Conservation (phyloP, 306 rosid genomes). For the Rubus parviflorus region DNA sequence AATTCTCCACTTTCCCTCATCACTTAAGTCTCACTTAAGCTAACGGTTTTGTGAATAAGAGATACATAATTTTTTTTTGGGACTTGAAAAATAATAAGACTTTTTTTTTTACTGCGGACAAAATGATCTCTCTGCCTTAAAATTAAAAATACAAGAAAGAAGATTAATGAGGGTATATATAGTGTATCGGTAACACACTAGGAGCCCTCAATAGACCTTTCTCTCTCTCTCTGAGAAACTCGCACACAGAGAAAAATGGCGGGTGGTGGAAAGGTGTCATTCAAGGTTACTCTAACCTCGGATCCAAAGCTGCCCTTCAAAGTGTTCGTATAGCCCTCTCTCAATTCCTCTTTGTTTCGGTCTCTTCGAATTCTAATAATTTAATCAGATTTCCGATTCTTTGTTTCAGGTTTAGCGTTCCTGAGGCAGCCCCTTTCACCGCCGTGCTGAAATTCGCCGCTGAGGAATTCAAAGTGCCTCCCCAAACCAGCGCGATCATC, state of each 20-base stretch:
- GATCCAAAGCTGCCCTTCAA: slow-evolving; percentile 98
- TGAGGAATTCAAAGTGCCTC: slow-evolving; percentile 98
- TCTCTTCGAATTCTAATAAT: not conserved
- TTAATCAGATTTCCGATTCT: not conserved
- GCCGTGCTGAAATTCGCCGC: slow-evolving; percentile 97
- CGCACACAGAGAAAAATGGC: slow-evolving; percentile 45
- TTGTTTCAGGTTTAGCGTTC: slow-evolving; percentile 80
- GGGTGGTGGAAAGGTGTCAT: slow-evolving; percentile 95
- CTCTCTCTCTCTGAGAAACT: not conserved
- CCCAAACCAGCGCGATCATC: slow-evolving; percentile 97
- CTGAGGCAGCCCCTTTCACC: slow-evolving; percentile 97
- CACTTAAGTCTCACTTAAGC: no score
- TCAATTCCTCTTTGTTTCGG: not conserved
- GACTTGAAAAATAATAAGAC: no score
- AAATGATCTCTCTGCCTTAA: no score
- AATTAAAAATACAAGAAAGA: no score
- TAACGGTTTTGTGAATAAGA: no score
- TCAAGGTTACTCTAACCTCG: slow-evolving; percentile 96
- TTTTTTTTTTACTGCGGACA: no score
- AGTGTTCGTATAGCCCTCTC: slow-evolving; percentile 50
- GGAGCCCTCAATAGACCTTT: not conserved
- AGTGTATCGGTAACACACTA: not conserved
- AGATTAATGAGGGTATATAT: not conserved
- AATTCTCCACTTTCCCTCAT: no score
- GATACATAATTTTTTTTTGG: no score